These are phyloP conservation scores for Trichoderma polysporum DNA, from an alignment of 2,329 filamentous ascomycete species.

Conservation along the genomic window DNA sequence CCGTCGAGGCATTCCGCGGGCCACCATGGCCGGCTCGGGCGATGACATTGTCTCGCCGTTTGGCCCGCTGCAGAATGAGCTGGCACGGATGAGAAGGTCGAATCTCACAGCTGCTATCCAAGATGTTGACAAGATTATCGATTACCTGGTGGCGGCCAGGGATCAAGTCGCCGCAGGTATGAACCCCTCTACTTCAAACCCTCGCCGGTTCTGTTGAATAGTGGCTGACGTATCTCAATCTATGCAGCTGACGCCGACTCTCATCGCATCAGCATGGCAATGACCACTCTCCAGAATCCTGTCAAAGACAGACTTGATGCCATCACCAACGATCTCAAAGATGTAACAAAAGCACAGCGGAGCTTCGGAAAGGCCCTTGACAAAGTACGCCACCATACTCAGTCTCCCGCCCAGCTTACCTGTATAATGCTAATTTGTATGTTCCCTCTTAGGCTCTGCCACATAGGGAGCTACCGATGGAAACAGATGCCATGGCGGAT, in stretches of 20 bases:
- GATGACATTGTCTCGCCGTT: slow-evolving; percentile 46
- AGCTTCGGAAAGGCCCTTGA: slow-evolving; percentile 84
- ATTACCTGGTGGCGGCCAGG: slow-evolving; percentile 70
- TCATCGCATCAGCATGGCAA: slow-evolving; percentile 67
- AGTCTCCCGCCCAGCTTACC: neutral
- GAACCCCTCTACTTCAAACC: slow-evolving; percentile 19
- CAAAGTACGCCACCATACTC: slow-evolving; percentile 54
- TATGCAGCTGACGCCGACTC: slow-evolving; percentile 34
- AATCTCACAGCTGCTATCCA: slow-evolving; percentile 68
- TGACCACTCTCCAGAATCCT: slow-evolving; percentile 83
- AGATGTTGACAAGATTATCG: slow-evolving; percentile 81
- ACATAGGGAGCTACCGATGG: slow-evolving; percentile 66
- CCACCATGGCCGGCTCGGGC: slow-evolving; percentile 37
- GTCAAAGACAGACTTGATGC: slow-evolving; percentile 78
- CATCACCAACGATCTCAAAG: slow-evolving; percentile 78
- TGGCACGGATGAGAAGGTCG: slow-evolving; percentile 68
- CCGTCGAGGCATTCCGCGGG: neutral
- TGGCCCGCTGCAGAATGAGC: slow-evolving; percentile 65
- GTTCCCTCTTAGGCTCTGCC: slow-evolving; percentile 37
- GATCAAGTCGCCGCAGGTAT: slow-evolving; percentile 70
- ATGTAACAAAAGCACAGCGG: slow-evolving; percentile 77
- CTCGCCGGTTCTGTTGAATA: neutral
- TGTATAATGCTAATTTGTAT: neutral
- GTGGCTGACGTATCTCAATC: slow-evolving; percentile 23
- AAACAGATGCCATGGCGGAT: slow-evolving; percentile 75